Evolutionary conservation across 768 basidiomycete species (phyloP).

Genomic region (Pleurotus ostreatus): DNA sequence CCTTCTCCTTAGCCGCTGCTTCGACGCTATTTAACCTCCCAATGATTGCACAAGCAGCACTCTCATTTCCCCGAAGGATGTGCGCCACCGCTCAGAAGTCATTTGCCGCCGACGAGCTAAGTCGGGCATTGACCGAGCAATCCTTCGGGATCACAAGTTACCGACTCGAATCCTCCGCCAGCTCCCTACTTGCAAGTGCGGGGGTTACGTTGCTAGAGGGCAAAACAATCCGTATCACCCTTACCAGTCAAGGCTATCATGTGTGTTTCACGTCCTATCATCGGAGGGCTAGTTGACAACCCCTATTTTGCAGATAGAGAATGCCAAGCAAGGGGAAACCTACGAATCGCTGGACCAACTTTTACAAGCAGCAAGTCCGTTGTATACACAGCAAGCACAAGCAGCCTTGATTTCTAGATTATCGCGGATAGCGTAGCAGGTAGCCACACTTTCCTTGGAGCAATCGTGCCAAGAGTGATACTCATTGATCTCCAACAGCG

Average conservation of each 20-base stretch:
- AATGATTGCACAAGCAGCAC: conserved; percentile 1
- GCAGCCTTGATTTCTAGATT: conserved; percentile 46
- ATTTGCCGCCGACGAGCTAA: conserved; percentile 49
- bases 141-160: conserved; percentile 50
- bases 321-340: conserved; percentile 17
- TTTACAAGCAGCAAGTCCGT: conserved; percentile 49
- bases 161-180: conserved; percentile 29
- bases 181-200: conserved; percentile 47
- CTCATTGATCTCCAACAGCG: not conserved
- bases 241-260: conserved; percentile 54
- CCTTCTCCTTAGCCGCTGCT: not conserved
- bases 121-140: conserved; percentile 53
- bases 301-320: conserved; percentile 12
- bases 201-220: conserved; percentile 57
- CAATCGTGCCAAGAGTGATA: not conserved
- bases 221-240: conserved; percentile 35
- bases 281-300: conserved; percentile 9
- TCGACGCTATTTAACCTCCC: conserved; percentile 3
- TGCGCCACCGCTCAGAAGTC: conserved; percentile 15
- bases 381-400: conserved; percentile 44
- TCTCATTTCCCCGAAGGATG: conserved; percentile 9
- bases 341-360: conserved; percentile 62
- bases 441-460: not conserved
- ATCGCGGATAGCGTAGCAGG: conserved; percentile 5
- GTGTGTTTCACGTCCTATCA: conserved; percentile 27